Evolutionary conservation across 495 filamentous ascomycete species (phyloP).

Genomic region (Bathelium albidoporum): DNA sequence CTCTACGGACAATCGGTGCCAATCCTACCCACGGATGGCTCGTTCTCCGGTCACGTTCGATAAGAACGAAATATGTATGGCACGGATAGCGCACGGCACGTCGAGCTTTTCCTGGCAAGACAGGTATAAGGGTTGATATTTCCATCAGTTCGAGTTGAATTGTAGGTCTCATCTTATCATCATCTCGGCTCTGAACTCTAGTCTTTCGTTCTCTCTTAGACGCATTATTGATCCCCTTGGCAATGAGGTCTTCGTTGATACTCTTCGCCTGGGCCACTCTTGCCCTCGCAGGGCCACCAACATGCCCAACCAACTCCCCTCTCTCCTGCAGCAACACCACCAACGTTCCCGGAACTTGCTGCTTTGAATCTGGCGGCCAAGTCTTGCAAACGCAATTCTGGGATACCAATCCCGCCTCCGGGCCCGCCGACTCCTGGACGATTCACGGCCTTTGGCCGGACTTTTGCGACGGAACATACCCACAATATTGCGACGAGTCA

Average conservation of each 20-base stretch:
- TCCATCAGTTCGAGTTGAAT: not conserved
- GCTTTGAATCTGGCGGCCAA: conserved; percentile 73
- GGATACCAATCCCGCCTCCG: conserved; percentile 58
- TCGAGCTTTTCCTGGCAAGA: not conserved
- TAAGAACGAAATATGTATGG: not conserved
- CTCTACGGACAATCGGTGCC: not conserved
- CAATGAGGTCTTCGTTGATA: not conserved
- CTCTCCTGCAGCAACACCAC: conserved; percentile 48
- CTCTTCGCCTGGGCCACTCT: not conserved
- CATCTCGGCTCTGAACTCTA: not conserved
- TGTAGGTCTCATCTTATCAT: not conserved
- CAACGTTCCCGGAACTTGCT: conserved; percentile 48
- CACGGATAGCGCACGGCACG: not conserved
- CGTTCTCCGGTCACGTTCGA: not conserved
- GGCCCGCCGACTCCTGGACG: conserved; percentile 72
- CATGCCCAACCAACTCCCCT: conserved; percentile 29
- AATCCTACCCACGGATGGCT: not conserved
- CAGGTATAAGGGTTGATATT: not conserved
- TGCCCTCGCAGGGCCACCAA: conserved; percentile 1
- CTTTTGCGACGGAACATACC: conserved; percentile 68
- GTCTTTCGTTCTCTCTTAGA: too few species aligned
- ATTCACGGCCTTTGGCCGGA: conserved; percentile 83
- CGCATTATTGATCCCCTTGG: too few species aligned
- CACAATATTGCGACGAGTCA: conserved; percentile 55
- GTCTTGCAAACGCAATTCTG: conserved; percentile 78